Conservation (phyloP, 2,329 filamentous ascomycete genomes). For the Exophiala alcalophila region DNA sequence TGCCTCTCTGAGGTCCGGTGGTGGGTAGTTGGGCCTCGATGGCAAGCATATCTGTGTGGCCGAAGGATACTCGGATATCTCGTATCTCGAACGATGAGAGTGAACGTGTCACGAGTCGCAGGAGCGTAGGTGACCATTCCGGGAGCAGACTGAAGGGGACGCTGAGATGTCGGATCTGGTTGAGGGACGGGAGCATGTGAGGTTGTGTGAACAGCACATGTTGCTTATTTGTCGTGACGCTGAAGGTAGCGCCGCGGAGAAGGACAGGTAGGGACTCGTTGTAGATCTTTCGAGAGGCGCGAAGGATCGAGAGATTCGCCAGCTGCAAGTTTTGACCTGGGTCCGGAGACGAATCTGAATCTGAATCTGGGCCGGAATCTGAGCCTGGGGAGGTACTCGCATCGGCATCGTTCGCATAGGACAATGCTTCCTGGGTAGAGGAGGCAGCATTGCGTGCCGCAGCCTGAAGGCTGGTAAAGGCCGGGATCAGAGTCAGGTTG, state of each 20-base stretch:
- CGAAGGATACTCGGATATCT: background rate
- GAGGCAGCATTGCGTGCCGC: too few relatives aligned
- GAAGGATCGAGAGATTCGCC: background rate
- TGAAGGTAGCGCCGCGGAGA: background rate
- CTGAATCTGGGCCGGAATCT: too few relatives aligned
- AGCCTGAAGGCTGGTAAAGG: too few relatives aligned
- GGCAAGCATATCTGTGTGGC: too few relatives aligned
- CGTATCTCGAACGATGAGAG: background rate
- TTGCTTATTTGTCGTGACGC: background rate
- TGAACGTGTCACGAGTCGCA: background rate
- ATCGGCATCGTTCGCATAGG: too few relatives aligned
- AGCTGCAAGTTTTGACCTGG: too few relatives aligned
- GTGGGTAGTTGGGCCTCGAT: too few relatives aligned
- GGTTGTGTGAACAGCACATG: constrained; percentile 1
- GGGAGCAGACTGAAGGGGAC: background rate
- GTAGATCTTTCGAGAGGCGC: constrained; percentile 2
- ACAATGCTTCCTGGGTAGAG: too few relatives aligned
- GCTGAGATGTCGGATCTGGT: background rate
- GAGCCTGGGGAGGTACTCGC: too few relatives aligned
- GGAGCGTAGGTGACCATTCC: constrained; percentile 2
- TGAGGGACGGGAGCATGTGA: background rate
- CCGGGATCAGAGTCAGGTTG: too few relatives aligned
- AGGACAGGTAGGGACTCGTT: background rate
- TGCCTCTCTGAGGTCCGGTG: too few relatives aligned
- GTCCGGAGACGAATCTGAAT: too few relatives aligned